A percentile compares a stretch with the other conserved stretches of the same genome.
Conservation (phyloP, 305 asterid genomes). For the Coffea humblotiana region DNA sequence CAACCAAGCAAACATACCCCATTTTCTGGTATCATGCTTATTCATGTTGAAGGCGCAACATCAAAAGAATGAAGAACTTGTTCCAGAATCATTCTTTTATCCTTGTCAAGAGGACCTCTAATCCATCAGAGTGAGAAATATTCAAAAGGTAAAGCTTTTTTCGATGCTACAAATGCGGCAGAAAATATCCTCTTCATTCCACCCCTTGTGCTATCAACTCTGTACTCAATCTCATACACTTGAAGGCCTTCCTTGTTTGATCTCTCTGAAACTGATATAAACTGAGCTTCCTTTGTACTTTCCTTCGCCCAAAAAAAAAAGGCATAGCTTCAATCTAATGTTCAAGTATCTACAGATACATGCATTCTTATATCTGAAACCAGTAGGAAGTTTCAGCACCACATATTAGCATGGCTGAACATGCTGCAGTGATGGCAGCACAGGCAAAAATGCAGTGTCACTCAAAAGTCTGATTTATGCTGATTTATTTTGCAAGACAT, state of each 20-base stretch:
- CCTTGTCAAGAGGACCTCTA: slow-evolving; percentile 50
- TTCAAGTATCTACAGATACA: not conserved
- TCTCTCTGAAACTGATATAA: slow-evolving; percentile 69
- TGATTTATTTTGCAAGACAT: not conserved
- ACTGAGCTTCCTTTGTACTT: slow-evolving; percentile 78
- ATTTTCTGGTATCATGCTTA: not conserved
- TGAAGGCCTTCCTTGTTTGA: slow-evolving; percentile 52
- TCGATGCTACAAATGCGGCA: slow-evolving; percentile 80
- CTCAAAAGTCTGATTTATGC: not conserved
- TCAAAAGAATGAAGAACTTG: slow-evolving; percentile 83
- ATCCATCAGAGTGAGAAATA: slow-evolving; percentile 60
- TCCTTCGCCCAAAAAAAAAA: slow-evolving; percentile 39
- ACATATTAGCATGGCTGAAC: not conserved
- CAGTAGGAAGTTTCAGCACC: not conserved
- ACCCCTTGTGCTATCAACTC: slow-evolving; percentile 82
- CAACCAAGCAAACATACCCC: not conserved
- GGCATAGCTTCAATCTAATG: not conserved
- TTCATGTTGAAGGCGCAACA: slow-evolving; percentile 42
- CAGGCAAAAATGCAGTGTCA: not conserved
- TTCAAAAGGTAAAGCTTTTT: slow-evolving; percentile 81
- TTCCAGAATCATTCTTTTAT: slow-evolving; percentile 55
- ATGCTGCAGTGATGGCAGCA: not conserved
- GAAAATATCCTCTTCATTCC: slow-evolving; percentile 84
- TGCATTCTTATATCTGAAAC: not conserved
- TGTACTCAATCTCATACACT: slow-evolving; percentile 90